Percentiles rank a stretch among this genome's conserved stretches.
These are phyloP conservation scores for Panaeolus cyanescens DNA, from an alignment of 768 basidiomycete genomes.

Conservation along the genomic window DNA sequence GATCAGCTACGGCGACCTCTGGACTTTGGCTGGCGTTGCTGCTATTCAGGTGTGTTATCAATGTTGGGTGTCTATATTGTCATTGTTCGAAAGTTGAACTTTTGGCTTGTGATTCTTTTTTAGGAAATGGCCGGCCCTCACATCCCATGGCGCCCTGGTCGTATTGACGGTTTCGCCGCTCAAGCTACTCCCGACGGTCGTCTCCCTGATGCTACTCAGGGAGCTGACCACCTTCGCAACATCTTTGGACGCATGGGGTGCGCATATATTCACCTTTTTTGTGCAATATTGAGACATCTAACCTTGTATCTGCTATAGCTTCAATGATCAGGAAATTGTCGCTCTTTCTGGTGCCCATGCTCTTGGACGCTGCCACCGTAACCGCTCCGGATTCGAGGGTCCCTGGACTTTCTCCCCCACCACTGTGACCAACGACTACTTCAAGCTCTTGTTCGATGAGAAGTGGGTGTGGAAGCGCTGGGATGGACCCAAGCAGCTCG, in stretches of 20 bases:
- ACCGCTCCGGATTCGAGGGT: conserved; percentile 76
- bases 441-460: conserved; percentile 83
- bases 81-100: neutral
- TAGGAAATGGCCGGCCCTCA: conserved; percentile 92
- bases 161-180: conserved; percentile 80
- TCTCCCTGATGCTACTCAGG: conserved; percentile 85
- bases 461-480: conserved; percentile 98
- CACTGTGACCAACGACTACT: conserved; percentile 86
- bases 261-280: conserved; percentile 6
- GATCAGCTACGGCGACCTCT: conserved; percentile 96
- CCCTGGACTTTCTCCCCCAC: conserved; percentile 97
- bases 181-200: conserved; percentile 86
- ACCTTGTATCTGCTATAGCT: conserved; percentile 35
- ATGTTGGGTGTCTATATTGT: neutral
- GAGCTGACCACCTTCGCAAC: conserved; percentile 80
- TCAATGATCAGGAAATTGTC: conserved; percentile 98
- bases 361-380: conserved; percentile 90
- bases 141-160: conserved; percentile 91
- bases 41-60: conserved; percentile 64
- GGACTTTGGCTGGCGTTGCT: conserved; percentile 93
- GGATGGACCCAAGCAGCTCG: conserved; percentile 90
- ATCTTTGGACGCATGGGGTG: conserved; percentile 92
- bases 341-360: conserved; percentile 94
- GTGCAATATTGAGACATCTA: neutral
- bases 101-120: neutral